Conservation (phyloP, 305 asterid genomes). For the Plantago rigida region DNA sequence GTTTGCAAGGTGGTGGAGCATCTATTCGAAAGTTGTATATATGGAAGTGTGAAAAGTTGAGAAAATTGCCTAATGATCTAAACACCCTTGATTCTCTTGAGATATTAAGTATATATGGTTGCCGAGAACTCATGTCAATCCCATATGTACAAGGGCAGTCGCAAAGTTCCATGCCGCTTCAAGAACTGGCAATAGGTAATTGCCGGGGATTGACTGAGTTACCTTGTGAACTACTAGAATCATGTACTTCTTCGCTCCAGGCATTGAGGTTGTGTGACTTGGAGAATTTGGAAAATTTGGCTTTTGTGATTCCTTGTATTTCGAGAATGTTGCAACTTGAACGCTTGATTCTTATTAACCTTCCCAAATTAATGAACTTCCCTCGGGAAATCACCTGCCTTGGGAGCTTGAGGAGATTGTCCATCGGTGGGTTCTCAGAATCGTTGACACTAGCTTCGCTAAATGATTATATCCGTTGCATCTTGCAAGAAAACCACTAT, state of each 20-base stretch:
- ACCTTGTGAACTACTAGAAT: conserved; percentile 11
- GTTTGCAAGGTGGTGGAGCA: not conserved
- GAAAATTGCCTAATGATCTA: conserved; percentile 4
- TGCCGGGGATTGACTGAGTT: conserved; percentile 15
- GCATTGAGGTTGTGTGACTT: not conserved
- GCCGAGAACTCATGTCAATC: conserved; percentile 7
- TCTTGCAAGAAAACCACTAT: not conserved
- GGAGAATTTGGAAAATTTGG: not conserved
- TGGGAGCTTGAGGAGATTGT: not conserved
- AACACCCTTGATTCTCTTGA: conserved; percentile 3
- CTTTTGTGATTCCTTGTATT: not conserved
- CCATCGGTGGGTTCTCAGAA: conserved; percentile 19
- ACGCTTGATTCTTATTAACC: not conserved
- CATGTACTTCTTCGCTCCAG: not conserved
- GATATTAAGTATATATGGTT: not conserved
- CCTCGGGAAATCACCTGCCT: not conserved
- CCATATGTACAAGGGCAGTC: not conserved
- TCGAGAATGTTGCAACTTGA: conserved; percentile 9
- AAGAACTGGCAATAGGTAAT: not conserved
- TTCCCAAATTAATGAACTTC: not conserved
- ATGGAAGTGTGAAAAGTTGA: not conserved
- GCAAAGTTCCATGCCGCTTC: conserved; percentile 9
- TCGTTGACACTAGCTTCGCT: conserved; percentile 4
- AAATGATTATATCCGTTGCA: not conserved
- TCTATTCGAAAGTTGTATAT: not conserved